Evolutionary conservation across 768 basidiomycete genomes (phyloP).

Genomic region (Rhodotorula taiwanensis): DNA sequence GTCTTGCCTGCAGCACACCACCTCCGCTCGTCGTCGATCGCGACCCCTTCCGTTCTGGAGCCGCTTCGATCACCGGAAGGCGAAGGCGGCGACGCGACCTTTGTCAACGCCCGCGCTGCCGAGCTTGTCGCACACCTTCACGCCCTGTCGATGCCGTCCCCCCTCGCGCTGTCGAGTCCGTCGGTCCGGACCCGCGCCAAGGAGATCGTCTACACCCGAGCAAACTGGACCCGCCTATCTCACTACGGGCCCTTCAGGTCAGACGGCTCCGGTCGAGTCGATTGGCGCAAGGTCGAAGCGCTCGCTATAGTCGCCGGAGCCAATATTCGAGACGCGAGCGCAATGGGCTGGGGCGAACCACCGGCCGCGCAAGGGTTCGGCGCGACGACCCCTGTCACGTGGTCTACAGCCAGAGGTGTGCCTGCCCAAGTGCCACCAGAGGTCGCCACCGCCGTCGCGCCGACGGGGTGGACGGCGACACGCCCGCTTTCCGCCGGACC

Average conservation of each 20-base stretch:
- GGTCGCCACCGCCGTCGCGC: neutral
- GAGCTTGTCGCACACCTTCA: conserved; percentile 24
- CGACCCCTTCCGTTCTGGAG: neutral
- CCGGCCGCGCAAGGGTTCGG: no score
- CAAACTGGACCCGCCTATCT: neutral
- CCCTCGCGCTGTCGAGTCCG: neutral
- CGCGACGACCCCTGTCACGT: no score
- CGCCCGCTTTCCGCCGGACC: neutral
- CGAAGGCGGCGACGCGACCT: no score
- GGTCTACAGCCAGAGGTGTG: no score
- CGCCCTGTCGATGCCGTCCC: conserved; percentile 10
- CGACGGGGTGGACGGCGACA: conserved; percentile 6
- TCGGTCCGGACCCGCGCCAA: conserved; percentile 7
- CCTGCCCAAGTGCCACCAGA: no score
- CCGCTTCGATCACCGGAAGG: neutral
- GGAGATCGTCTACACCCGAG: conserved; percentile 22
- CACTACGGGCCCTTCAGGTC: conserved; percentile 10
- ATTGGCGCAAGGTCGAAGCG: conserved; percentile 26
- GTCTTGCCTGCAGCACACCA: neutral
- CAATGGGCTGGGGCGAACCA: neutral
- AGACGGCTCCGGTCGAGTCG: conserved; percentile 11
- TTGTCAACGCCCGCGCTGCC: neutral
- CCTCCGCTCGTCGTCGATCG: neutral
- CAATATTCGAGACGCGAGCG: conserved; percentile 7
- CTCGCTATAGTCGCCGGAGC: neutral